These are phyloP conservation scores for Colletotrichum theobromicola DNA, from an alignment of 2,329 filamentous ascomycete species.

Conservation along the genomic window DNA sequence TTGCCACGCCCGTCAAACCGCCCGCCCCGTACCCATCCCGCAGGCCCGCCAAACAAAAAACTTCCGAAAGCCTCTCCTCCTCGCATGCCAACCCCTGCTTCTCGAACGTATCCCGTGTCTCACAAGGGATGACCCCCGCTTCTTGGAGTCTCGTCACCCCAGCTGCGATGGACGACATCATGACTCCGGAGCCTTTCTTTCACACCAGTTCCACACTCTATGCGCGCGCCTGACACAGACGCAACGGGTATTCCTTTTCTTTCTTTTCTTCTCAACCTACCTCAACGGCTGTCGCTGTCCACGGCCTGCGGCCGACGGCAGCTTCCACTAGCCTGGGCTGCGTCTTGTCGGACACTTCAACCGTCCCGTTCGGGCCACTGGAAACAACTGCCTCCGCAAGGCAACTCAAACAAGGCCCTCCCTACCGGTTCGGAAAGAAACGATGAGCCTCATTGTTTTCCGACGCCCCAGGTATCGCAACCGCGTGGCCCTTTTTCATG, in stretches of 20 bases:
- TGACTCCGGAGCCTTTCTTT: not conserved
- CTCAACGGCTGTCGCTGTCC: not conserved
- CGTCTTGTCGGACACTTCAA: not conserved
- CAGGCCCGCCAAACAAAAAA: not conserved
- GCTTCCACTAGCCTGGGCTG: not conserved
- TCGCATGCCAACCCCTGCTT: conserved; percentile 9
- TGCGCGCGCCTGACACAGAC: conserved; percentile 7
- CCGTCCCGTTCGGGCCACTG: not conserved
- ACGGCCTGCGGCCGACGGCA: not conserved
- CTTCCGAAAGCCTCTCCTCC: not conserved
- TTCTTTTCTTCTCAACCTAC: not conserved
- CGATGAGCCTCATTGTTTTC: not conserved
- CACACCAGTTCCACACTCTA: not conserved
- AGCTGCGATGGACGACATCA: not conserved
- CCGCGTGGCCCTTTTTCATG: not conserved
- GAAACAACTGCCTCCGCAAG: not conserved
- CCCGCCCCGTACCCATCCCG: not conserved
- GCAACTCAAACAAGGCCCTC: not conserved
- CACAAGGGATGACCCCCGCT: not conserved
- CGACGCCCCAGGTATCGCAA: not conserved
- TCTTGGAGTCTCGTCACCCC: not conserved
- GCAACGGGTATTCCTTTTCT: not conserved
- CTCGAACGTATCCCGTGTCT: not conserved
- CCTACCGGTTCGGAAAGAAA: not conserved
- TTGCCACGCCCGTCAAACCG: not conserved